Percentiles rank a stretch among this genome's conserved stretches.
These are phyloP conservation scores for Phalaenopsis equestris DNA, from an alignment of 106 monocot species.

Conservation along the genomic window DNA sequence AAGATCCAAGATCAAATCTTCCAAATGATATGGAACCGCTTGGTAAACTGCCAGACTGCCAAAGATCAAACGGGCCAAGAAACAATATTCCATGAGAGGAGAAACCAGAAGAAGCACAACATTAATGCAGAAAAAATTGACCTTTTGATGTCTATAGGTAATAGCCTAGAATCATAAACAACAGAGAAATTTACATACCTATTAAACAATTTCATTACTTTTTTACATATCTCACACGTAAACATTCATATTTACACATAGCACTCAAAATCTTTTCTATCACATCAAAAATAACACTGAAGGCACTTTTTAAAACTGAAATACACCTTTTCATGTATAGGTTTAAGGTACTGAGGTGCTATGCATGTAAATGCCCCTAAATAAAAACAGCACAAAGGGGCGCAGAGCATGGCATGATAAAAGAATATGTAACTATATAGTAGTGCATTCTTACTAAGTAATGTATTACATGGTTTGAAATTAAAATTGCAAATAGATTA, in stretches of 20 bases:
- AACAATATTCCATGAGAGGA: constrained; percentile 2
- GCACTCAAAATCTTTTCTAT: too few relatives aligned
- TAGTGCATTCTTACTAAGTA: neutral
- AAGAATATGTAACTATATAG: neutral
- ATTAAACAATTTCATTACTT: too few relatives aligned
- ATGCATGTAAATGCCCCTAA: too few relatives aligned
- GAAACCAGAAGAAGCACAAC: neutral
- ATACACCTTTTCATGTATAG: too few relatives aligned
- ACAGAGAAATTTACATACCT: too few relatives aligned
- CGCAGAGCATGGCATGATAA: neutral
- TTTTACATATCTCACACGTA: too few relatives aligned
- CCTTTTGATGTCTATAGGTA: neutral
- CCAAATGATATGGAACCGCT: constrained; percentile 78
- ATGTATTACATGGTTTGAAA: too few relatives aligned
- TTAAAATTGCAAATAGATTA: too few relatives aligned
- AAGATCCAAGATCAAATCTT: constrained; percentile 58
- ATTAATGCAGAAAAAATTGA: neutral
- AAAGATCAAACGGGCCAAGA: constrained; percentile 10
- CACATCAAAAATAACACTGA: too few relatives aligned
- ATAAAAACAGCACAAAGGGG: neutral
- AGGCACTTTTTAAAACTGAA: too few relatives aligned
- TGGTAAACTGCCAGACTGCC: constrained; percentile 41
- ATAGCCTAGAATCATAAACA: neutral
- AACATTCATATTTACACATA: too few relatives aligned
- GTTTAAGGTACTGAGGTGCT: too few relatives aligned